Evolutionary conservation across 1,139 yeast genomes (phyloP), one percentile per base, ranked within the genome.

Genomic region (Zygosaccharomyces sapae): DNA sequence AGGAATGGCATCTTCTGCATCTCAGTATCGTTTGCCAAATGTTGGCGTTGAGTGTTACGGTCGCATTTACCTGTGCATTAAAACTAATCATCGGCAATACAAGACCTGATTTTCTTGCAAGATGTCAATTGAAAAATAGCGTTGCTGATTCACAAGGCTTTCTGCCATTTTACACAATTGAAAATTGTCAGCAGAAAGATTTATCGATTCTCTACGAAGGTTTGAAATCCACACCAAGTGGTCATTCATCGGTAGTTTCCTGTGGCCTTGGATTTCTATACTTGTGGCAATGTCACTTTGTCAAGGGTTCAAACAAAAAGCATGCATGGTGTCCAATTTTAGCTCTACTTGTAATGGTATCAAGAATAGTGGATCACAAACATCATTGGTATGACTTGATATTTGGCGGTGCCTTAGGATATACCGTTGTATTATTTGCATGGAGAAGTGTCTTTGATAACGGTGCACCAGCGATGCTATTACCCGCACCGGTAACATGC

Each of bases 331-430:
- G 65, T 39, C 52, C 53, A 5, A 20, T 55, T 6, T 44, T 62
- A 33, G 55, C 57, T 10, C 33, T 50, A 5, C 44, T 58, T 19
- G 65, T 62, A 18, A 62, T 62, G 62, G 43, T 53, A 4, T 59
- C 65, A 12, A 53, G 67, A 35, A 51, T 62, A 12, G 43, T 55
- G 4, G 67, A 62, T 47, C 61, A 60, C 44, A 57, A 63, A 40
- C 67, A 62, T 50, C 65, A 59, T 44, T 60, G 65, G 64, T 59
- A 59, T 49, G 67, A 62, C 50, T 56, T 62, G 10, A 19, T 61
- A 4, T 47, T 51, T 31, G 67, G 67, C 4, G 48, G 52, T 18
- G 13, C 40, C 1, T 45, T 61, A 5, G 66, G 64, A 3, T 42
- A 47, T 5, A 13, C 44, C 12, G 48, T 52, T 10, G 43, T 52